A percentile compares a stretch with the other conserved stretches of the same genome.
Conservation (phyloP, 192 early-diverging fungal species). For the Endogone sp. region DNA sequence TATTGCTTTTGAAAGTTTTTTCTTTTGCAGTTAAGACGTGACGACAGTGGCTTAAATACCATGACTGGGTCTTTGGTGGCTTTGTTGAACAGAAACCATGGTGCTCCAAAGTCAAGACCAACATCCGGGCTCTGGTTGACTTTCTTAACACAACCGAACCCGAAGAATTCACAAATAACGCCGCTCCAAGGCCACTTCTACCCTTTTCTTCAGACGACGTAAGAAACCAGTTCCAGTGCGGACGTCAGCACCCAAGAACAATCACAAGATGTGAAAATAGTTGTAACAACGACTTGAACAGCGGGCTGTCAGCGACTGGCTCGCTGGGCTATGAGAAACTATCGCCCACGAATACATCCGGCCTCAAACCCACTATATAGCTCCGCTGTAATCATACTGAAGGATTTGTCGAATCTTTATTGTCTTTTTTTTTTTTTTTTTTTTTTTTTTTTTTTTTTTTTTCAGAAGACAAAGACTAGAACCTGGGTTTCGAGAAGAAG, state of each 20-base stretch:
- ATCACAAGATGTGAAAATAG: background rate
- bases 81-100: background rate
- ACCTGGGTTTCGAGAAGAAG: too few relatives aligned
- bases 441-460: too few relatives aligned
- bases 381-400: background rate
- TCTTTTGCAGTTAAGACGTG: too few relatives aligned
- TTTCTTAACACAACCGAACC: slow-evolving; percentile 32
- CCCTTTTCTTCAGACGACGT: slow-evolving; percentile 14
- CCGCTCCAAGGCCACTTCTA: background rate
- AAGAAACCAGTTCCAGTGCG: slow-evolving; percentile 3
- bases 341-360: too few relatives aligned
- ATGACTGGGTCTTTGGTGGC: background rate
- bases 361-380: background rate
- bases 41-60: too few relatives aligned
- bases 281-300: background rate
- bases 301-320: background rate
- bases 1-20: slow-evolving; percentile 1
- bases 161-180: slow-evolving; percentile 24
- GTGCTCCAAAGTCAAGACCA: slow-evolving; percentile 14
- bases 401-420: too few relatives aligned
- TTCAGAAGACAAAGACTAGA: too few relatives aligned
- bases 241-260: background rate
- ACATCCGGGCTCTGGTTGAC: slow-evolving; percentile 30
- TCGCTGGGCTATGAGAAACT: background rate
- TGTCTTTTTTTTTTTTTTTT: too few relatives aligned